These are phyloP conservation scores for Penicillium crystallinum DNA, from an alignment of 495 filamentous ascomycete species.

Conservation along the genomic window DNA sequence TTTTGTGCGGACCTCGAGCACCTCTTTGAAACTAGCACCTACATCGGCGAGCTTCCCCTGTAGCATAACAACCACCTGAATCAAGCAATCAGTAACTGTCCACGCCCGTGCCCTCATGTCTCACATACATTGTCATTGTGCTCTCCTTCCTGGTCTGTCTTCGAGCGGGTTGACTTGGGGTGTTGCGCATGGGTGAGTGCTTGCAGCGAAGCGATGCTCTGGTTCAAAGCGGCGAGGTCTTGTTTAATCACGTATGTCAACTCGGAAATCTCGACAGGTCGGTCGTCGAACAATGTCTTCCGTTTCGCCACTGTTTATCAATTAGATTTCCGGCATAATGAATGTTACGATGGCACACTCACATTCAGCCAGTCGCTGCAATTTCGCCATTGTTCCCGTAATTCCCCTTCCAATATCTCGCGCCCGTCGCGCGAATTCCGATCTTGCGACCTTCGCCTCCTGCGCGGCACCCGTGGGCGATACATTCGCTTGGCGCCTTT, in stretches of 20 bases:
- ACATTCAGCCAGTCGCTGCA: slow-evolving; percentile 87
- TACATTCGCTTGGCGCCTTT: slow-evolving; percentile 66
- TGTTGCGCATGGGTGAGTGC: slow-evolving; percentile 66
- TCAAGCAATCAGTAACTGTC: slow-evolving; percentile 18
- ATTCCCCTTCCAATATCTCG: slow-evolving; percentile 89
- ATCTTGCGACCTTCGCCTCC: slow-evolving; percentile 44
- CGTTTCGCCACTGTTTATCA: slow-evolving; percentile 71
- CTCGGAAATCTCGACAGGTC: slow-evolving; percentile 93
- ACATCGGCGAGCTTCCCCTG: slow-evolving; percentile 96
- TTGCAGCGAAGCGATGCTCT: slow-evolving; percentile 78
- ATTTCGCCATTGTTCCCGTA: slow-evolving; percentile 84
- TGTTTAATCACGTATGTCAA: slow-evolving; percentile 97
- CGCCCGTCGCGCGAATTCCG: slow-evolving; percentile 85
- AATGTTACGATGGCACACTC: slow-evolving; percentile 22
- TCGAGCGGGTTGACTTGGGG: slow-evolving; percentile 50
- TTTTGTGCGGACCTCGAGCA: slow-evolving; percentile 93
- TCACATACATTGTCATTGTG: slow-evolving; percentile 83
- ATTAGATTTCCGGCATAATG: slow-evolving; percentile 6
- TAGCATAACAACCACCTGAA: slow-evolving; percentile 72
- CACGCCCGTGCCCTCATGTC: neutral
- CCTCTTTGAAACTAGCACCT: slow-evolving; percentile 91
- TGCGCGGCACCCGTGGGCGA: slow-evolving; percentile 41
- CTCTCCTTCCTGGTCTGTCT: slow-evolving; percentile 80
- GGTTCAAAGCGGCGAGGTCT: slow-evolving; percentile 84
- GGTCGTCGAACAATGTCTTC: slow-evolving; percentile 95